Base-by-base conservation (phyloP, 2,329 filamentous ascomycete species). In the Spiromastix sp. region DNA sequence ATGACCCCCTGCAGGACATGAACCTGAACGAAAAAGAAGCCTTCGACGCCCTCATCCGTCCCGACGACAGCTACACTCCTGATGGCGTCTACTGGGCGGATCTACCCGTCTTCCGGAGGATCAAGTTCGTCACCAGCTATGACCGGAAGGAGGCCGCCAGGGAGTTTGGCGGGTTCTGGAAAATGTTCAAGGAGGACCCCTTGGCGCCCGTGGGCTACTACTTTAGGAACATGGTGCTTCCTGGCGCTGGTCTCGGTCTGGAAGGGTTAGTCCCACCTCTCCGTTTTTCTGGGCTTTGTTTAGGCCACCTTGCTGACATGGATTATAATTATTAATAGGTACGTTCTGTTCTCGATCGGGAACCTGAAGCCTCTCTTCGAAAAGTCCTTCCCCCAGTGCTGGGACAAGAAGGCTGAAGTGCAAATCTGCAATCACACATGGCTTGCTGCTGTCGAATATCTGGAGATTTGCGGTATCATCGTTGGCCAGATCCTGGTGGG, bases 301-400 rank as follows among this genome's bases (percentile, higher is more conserved):
- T n/a, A n/a, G n/a, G n/a, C n/a, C n/a, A n/a, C n/a, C n/a, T n/a
- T n/a, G n/a, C n/a, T n/a, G n/a, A n/a, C n/a, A n/a, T n/a, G n/a
- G n/a, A n/a, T n/a, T n/a, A n/a, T 12, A 8, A 6, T 13, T 24
- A 12, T 15, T 7, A n/a, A 10, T 38, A 77, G 85, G 49, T 96
- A 95, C 55, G 87, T 95, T 27, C 74, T 96, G 13, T 96, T 96
- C 70, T 95, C 87, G 43, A 95, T 96, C 48, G 89, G 89, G 39
- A 95, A 94, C 60, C 68, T 96, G 45, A 77, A 82, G 53, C 83
- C 87, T 4, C 71, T 96, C 8, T 89, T 94, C 54, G 61, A 75
- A 42, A 70, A 74, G 21, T 75, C 77, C 4, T 96, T 89, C 72
- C 74, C 77, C 1, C 48, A 64, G 3, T 96, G 89, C 67, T 96